These are phyloP conservation scores for Phytophthora cajani DNA, from an alignment of 352 stramenopile genomes.

Conservation along the genomic window DNA sequence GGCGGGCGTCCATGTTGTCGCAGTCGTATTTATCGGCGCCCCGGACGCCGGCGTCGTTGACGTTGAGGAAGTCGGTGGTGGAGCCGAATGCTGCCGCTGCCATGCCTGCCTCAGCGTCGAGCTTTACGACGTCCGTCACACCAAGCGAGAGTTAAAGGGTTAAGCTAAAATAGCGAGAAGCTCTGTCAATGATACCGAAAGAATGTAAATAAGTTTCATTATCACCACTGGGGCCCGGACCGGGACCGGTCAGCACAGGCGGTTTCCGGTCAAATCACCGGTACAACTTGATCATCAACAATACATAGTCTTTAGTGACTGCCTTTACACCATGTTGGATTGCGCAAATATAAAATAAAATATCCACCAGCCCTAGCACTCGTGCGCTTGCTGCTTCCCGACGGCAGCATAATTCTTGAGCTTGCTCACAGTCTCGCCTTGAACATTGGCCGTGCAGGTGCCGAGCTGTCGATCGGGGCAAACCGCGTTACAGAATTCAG, in stretches of 20 bases:
- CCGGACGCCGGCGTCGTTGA: slow-evolving; percentile 23
- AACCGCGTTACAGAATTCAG: slow-evolving; percentile 12
- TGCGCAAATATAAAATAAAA: neutral
- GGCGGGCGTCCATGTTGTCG: slow-evolving; percentile 5
- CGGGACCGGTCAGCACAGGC: too few species aligned
- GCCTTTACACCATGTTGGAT: neutral
- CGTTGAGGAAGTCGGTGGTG: slow-evolving; percentile 34
- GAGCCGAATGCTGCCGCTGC: slow-evolving; percentile 5
- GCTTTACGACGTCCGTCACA: slow-evolving; percentile 19
- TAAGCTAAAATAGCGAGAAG: neutral
- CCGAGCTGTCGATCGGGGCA: slow-evolving; percentile 2
- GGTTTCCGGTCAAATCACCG: too few species aligned
- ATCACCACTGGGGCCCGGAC: too few species aligned
- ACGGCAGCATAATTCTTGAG: neutral
- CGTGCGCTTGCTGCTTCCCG: neutral
- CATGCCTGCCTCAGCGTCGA: slow-evolving; percentile 6
- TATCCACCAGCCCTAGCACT: neutral
- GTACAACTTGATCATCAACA: slow-evolving; percentile 7
- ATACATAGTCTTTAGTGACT: neutral
- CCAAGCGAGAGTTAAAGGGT: neutral
- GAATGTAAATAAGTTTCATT: slow-evolving; percentile 22
- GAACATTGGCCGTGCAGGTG: neutral
- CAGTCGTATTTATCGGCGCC: slow-evolving; percentile 28
- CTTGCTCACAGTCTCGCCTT: neutral
- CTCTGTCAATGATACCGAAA: neutral